A percentile compares a stretch with the other conserved stretches of the same genome.
Evolutionary conservation across 2,329 filamentous ascomycete genomes (phyloP).

Genomic region (Colletotrichum euphorbiae): DNA sequence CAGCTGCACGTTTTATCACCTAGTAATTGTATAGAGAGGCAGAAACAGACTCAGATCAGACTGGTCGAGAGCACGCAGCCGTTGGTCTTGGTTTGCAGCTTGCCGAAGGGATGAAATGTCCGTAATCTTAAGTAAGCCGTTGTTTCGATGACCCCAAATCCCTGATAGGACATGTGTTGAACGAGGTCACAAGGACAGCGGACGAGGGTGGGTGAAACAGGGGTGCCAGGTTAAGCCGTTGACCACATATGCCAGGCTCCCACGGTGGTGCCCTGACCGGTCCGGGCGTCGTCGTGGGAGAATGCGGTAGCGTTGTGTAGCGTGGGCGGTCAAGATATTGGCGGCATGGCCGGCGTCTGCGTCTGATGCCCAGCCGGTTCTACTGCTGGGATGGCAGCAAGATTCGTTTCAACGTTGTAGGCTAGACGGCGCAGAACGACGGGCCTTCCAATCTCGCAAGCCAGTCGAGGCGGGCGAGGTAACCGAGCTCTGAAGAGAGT

Average conservation of each 20-base stretch:
- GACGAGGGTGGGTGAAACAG: constrained; percentile 25
- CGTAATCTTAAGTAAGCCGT: constrained; percentile 25
- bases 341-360: constrained; percentile 28
- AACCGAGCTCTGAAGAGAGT: constrained; percentile 27
- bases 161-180: constrained; percentile 31
- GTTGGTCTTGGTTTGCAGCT: background rate
- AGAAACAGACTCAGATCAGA: background rate
- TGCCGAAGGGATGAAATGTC: constrained; percentile 22
- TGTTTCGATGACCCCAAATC: constrained; percentile 16
- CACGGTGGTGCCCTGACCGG: constrained; percentile 31
- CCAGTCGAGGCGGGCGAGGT: constrained; percentile 8
- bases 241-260: constrained; percentile 33
- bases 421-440: constrained; percentile 18
- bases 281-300: constrained; percentile 30
- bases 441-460: constrained; percentile 18
- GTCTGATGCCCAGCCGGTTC: constrained; percentile 20
- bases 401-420: constrained; percentile 34
- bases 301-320: constrained; percentile 1
- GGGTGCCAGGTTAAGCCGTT: constrained; percentile 34
- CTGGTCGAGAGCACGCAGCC: background rate
- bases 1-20: constrained; percentile 22
- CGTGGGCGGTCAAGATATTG: constrained; percentile 33
- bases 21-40: background rate
- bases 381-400: constrained; percentile 29
- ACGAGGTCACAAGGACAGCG: constrained; percentile 37